A percentile compares a stretch with the other conserved stretches of the same genome.
Evolutionary conservation across 345 rosid genomes (phyloP).

Genomic region (Aethionema arabicum): DNA sequence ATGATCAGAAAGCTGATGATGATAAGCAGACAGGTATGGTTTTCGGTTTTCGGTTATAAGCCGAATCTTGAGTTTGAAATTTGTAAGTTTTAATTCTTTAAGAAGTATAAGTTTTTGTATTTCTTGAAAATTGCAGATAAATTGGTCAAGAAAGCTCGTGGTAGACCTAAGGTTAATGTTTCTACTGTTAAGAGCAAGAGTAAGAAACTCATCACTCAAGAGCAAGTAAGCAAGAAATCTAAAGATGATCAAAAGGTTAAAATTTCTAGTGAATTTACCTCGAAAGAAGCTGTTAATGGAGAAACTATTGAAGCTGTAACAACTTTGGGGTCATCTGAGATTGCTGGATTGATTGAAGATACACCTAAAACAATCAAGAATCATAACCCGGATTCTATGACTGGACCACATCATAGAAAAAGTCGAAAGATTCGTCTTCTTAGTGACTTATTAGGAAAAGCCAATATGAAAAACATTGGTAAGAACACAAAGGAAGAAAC

Average conservation of each 20-base stretch:
- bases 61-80: neutral
- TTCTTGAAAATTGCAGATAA: conserved; percentile 10
- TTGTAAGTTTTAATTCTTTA: neutral
- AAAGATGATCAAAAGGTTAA: conserved; percentile 12
- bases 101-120: neutral
- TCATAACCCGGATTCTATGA: conserved; percentile 42
- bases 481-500: conserved; percentile 30
- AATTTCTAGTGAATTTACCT: neutral
- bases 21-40: neutral
- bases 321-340: conserved; percentile 29
- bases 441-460: conserved; percentile 60
- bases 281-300: conserved; percentile 7
- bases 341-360: conserved; percentile 33
- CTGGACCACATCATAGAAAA: conserved; percentile 53
- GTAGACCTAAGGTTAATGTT: conserved; percentile 12
- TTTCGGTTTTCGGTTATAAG: neutral
- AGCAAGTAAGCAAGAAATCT: conserved; percentile 9
- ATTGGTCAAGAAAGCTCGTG: conserved; percentile 20
- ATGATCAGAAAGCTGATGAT: conserved; percentile 33
- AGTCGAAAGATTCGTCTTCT: conserved; percentile 63
- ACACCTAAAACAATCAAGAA: conserved; percentile 31
- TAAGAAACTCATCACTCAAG: conserved; percentile 6
- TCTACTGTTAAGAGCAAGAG: conserved; percentile 13
- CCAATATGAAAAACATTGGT: conserved; percentile 32
- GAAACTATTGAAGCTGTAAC: conserved; percentile 19